Conservation (phyloP, 176 grass and related monocot species). For the Ampelocalamus luodianensis region DNA sequence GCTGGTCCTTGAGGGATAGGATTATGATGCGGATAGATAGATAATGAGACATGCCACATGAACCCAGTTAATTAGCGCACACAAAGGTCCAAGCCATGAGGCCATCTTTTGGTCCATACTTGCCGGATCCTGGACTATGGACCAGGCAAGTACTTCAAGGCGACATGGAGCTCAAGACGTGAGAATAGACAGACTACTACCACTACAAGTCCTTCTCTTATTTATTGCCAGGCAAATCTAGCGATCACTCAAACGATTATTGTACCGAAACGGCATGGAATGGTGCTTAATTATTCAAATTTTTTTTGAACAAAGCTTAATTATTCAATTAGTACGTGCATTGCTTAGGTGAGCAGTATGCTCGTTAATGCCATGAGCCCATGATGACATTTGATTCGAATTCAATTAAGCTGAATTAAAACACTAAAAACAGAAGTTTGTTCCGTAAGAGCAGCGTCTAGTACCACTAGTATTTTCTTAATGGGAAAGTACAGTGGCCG, state of each 20-base stretch:
- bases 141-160: not conserved
- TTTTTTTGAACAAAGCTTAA: too few species aligned
- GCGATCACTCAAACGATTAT: not conserved
- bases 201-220: too few species aligned
- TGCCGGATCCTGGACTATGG: not conserved
- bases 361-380: too few species aligned
- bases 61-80: not conserved
- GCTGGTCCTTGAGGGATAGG: constrained; percentile 13
- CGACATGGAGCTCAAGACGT: too few species aligned
- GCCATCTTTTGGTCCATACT: not conserved
- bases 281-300: not conserved
- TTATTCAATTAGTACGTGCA: constrained; percentile 2
- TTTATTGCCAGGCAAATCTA: not conserved
- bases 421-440: too few species aligned
- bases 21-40: not conserved
- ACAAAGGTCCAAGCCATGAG: constrained; percentile 3
- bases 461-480: too few species aligned
- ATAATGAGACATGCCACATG: constrained; percentile 15
- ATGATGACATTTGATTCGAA: not conserved
- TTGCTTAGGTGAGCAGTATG: not conserved
- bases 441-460: too few species aligned
- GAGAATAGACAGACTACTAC: too few species aligned
- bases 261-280: too few species aligned
- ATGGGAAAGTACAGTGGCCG: not conserved
- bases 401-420: not conserved